Evolutionary conservation across 2,329 filamentous ascomycete genomes (phyloP).

Genomic region (Monosporascus sp.): DNA sequence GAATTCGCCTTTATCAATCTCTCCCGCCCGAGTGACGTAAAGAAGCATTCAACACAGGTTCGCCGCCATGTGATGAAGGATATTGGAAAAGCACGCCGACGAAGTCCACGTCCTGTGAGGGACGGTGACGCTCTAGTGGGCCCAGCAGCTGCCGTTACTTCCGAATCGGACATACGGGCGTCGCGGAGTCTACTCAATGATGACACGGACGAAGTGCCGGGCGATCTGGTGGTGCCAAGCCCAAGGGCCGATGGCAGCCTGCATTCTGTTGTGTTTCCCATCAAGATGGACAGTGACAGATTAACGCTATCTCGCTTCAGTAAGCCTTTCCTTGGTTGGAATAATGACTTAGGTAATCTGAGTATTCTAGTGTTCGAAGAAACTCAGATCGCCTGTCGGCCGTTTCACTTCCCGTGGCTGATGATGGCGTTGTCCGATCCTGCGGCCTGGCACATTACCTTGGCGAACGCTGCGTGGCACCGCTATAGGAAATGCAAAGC

Average conservation of each 20-base stretch:
- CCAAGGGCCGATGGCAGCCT: conserved; percentile 12
- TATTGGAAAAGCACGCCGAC: conserved; percentile 22
- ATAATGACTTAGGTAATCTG: background rate
- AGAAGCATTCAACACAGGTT: conserved; percentile 21
- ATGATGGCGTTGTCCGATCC: conserved; percentile 19
- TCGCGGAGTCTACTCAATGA: background rate
- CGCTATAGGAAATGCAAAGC: conserved; percentile 7
- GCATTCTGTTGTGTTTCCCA: conserved; percentile 14
- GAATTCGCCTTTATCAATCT: conserved; percentile 25
- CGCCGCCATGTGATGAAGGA: conserved; percentile 28
- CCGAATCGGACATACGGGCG: no score
- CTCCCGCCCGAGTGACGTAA: conserved; percentile 17
- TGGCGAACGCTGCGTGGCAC: conserved; percentile 20
- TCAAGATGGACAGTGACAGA: conserved; percentile 20
- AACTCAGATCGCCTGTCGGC: conserved; percentile 11
- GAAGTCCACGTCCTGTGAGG: conserved; percentile 10
- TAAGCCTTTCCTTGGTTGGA: conserved; percentile 5
- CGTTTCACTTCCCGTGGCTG: conserved; percentile 22
- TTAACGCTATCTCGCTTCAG: conserved; percentile 15
- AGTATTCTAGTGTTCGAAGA: conserved; percentile 17
- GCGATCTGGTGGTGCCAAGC: conserved; percentile 4
- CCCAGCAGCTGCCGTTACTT: no score
- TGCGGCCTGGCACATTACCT: conserved; percentile 22
- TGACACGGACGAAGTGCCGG: background rate
- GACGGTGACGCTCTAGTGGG: conserved; percentile 1